phyloP scores from a whole-genome alignment of 495 filamentous ascomycete species.

The Aspergillus ostianus region DNA sequence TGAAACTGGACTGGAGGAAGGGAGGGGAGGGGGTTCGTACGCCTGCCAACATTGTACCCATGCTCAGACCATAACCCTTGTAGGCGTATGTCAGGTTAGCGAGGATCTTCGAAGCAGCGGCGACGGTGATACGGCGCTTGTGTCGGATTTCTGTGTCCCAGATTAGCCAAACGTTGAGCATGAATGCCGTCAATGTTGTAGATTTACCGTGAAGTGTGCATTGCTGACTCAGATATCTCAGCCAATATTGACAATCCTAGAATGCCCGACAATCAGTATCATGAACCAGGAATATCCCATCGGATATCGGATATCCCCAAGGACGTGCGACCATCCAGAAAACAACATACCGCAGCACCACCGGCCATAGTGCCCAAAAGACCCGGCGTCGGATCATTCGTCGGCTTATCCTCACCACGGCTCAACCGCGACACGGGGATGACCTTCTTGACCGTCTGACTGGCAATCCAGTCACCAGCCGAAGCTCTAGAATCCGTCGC shows the following conservation, averaged over 20 bases:
- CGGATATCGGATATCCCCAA: background rate
- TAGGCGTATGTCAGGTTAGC: conserved; percentile 97
- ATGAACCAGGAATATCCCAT: conserved; percentile 8
- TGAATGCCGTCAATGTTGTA: background rate
- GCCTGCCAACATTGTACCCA: conserved; percentile 99
- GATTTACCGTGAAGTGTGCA: conserved; percentile 82
- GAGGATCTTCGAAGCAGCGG: conserved; percentile 96
- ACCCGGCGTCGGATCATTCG: conserved; percentile 77
- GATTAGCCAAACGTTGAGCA: conserved; percentile 9
- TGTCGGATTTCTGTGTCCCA: conserved; percentile 72
- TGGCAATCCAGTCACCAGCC: conserved; percentile 97
- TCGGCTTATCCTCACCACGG: conserved; percentile 43
- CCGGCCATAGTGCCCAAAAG: conserved; percentile 97
- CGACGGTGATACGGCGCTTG: conserved; percentile 97
- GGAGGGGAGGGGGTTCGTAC: conserved; percentile 44
- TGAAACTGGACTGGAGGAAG: background rate
- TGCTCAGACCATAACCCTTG: conserved; percentile 95
- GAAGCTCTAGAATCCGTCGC: conserved; percentile 96
- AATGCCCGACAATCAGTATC: conserved; percentile 7
- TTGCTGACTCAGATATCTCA: conserved; percentile 97
- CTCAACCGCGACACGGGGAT: conserved; percentile 60
- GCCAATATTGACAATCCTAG: conserved; percentile 98
- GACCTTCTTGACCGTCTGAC: conserved; percentile 99
- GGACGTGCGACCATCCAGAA: too few species aligned
- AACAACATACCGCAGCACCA: conserved; percentile 75